Percentiles rank a stretch among this genome's conserved stretches.
Conservation (phyloP, 441 rosid genomes). For the Adansonia rubrostipa region DNA sequence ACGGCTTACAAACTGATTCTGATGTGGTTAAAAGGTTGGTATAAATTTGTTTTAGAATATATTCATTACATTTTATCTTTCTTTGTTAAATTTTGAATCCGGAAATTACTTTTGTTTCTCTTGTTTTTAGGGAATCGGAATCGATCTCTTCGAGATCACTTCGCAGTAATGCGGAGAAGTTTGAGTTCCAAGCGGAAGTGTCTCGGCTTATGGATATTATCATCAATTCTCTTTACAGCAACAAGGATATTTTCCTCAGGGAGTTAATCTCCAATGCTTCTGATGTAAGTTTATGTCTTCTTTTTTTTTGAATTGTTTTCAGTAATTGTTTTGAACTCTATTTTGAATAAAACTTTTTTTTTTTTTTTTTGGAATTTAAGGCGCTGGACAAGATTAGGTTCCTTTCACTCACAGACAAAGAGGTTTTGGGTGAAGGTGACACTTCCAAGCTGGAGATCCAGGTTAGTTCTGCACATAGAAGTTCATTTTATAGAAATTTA, state of each 20-base stretch:
- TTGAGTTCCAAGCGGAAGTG: slow-evolving; percentile 95
- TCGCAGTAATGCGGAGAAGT: slow-evolving; percentile 83
- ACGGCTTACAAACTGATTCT: slow-evolving; percentile 89
- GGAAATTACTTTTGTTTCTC: slow-evolving; percentile 6
- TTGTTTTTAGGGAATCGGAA: slow-evolving; percentile 73
- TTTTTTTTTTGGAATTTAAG: slow-evolving; percentile 34
- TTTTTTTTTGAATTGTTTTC: background rate
- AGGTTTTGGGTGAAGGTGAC: slow-evolving; percentile 90
- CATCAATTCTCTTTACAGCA: slow-evolving; percentile 94
- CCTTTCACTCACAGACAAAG: slow-evolving; percentile 90
- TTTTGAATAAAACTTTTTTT: background rate
- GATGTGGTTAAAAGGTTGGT: slow-evolving; percentile 85
- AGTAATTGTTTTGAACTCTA: background rate
- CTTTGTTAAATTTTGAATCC: background rate
- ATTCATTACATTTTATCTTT: background rate
- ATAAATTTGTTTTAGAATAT: background rate
- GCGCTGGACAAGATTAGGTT: slow-evolving; percentile 92
- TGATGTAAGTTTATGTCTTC: slow-evolving; percentile 57
- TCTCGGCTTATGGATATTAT: slow-evolving; percentile 95
- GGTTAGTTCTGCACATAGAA: slow-evolving; percentile 45
- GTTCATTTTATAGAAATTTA: background rate
- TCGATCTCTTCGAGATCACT: slow-evolving; percentile 86
- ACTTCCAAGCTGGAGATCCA: slow-evolving; percentile 87
- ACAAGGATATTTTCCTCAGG: slow-evolving; percentile 93
- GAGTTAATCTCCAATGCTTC: slow-evolving; percentile 97